Base-by-base conservation (phyloP, 805 yeast genomes). In the Candida hispaniensis region DNA sequence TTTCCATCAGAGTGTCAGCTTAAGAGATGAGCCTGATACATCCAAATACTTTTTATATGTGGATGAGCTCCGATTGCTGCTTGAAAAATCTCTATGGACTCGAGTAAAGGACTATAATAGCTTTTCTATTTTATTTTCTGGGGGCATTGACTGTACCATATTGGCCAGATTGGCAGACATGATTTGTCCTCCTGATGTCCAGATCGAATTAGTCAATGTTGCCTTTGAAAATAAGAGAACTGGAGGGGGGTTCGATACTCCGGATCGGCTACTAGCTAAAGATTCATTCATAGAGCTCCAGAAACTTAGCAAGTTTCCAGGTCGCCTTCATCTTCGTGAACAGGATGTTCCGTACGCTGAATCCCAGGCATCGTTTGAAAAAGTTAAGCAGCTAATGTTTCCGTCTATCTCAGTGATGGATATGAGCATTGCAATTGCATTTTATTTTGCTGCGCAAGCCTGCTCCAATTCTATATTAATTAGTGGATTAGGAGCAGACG, bases 401-500 rank as follows among this genome's bases (percentile, higher is more conserved):
- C 98, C 99, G 0, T 72, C 75, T 41, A 66, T 70, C 26, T 85
- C 95, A 0, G 97, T 85, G 44, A 91, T 91, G 97, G 99, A 91
- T 54, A 58, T 85, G 14, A 80, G 94, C 1, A 91, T 91, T 34
- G 96, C 96, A 1, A 73, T 88, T 42, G 98, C 99, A 0, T 91
- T 91, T 50, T 85, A 76, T 52, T 91, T 85, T 59, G 96, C 97
- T 0, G 69, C 94, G 2, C 63, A 71, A 41, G 80, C 79, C 6
- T 32, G 43, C 6, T 73, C 78, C 0, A 69, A 83, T 6, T 69
- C 73, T 44, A 94, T 91, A 0, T 54, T 91, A 6, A 61, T 91
- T 20, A 81, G 94, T 36, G 99, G 99, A 0, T 63, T 91, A 8
- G 99, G 99, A 1, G 98, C 98, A 0, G 99, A 91, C 58, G 99